A percentile compares a stretch with the other conserved stretches of the same genome.
Evolutionary conservation across 2,329 filamentous ascomycete genomes (phyloP).

Genomic region (Alternaria angustiovoidea): DNA sequence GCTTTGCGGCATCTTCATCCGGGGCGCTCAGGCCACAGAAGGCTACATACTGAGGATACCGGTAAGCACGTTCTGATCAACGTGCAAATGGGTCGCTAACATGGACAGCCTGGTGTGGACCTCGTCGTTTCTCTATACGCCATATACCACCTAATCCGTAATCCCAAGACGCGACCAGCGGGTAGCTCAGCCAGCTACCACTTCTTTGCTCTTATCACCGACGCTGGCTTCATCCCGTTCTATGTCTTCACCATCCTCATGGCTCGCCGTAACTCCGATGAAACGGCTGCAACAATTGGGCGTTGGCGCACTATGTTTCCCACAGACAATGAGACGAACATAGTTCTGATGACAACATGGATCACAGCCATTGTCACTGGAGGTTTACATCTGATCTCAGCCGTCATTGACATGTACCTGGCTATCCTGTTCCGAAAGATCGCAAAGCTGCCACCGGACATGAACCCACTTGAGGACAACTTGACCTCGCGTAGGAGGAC

Average conservation of each 20-base stretch:
- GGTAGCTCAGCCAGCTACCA: constrained; percentile 88
- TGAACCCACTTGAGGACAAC: constrained; percentile 91
- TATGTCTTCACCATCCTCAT: constrained; percentile 67
- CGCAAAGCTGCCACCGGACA: constrained; percentile 81
- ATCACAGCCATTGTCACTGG: constrained; percentile 70
- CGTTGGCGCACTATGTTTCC: constrained; percentile 76
- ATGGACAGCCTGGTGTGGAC: constrained; percentile 74
- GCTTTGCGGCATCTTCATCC: constrained; percentile 79
- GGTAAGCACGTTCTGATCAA: constrained; percentile 60
- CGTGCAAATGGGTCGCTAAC: constrained; percentile 22
- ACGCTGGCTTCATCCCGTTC: constrained; percentile 71
- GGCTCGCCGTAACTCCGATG: constrained; percentile 60
- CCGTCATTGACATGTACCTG: constrained; percentile 77
- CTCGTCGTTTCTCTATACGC: constrained; percentile 77
- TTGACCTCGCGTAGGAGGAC: constrained; percentile 72
- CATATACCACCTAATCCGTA: constrained; percentile 79
- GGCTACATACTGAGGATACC: constrained; percentile 80
- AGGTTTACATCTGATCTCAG: constrained; percentile 73
- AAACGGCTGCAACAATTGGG: constrained; percentile 54
- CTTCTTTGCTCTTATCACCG: constrained; percentile 78
- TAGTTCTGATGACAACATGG: constrained; percentile 73
- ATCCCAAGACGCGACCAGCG: constrained; percentile 74
- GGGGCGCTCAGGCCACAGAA: constrained; percentile 68
- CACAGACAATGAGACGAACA: constrained; percentile 62
- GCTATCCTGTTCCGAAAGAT: constrained; percentile 84